A percentile compares a stretch with the other conserved stretches of the same genome.
Conservation (phyloP, 306 rosid genomes). For the Acacia melanoxylon region DNA sequence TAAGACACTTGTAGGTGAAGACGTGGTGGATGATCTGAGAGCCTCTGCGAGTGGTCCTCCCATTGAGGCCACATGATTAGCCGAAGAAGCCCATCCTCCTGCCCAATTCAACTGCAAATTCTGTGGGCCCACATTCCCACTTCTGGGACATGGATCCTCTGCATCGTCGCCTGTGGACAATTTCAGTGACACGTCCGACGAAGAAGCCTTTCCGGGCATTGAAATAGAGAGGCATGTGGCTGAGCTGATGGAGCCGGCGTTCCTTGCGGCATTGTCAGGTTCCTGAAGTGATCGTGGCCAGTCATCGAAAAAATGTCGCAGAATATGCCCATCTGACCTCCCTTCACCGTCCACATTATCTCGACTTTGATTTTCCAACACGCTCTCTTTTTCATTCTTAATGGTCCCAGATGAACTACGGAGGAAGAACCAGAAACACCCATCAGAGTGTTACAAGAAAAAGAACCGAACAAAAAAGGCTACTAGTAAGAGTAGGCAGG, state of each 20-base stretch:
- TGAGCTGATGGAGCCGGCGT: constrained; percentile 37
- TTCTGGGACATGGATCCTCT: constrained; percentile 37
- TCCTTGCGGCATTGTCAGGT: constrained; percentile 46
- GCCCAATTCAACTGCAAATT: constrained; percentile 71
- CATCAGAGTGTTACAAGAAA: neutral
- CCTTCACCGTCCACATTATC: constrained; percentile 49
- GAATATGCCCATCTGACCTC: constrained; percentile 63
- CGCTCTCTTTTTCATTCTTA: constrained; percentile 43
- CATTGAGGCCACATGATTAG: constrained; percentile 77
- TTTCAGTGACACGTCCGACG: constrained; percentile 84
- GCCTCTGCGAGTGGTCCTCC: constrained; percentile 99
- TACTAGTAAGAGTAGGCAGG: constrained; percentile 37
- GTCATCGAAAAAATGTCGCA: constrained; percentile 92
- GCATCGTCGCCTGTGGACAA: constrained; percentile 69
- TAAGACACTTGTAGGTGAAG: constrained; percentile 85
- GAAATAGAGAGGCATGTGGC: constrained; percentile 76
- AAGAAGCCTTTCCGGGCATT: constrained; percentile 54
- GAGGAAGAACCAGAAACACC: constrained; percentile 12
- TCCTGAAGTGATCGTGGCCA: constrained; percentile 82
- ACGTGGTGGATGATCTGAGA: constrained; percentile 68
- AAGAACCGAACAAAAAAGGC: neutral
- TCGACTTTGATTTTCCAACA: constrained; percentile 35
- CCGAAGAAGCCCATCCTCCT: constrained; percentile 57
- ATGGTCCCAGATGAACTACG: constrained; percentile 50
- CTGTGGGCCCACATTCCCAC: constrained; percentile 39